Percentiles rank a stretch among this genome's conserved stretches.
Conservation (phyloP, 2,329 filamentous ascomycete genomes). For the Pseudopyricularia javanii region DNA sequence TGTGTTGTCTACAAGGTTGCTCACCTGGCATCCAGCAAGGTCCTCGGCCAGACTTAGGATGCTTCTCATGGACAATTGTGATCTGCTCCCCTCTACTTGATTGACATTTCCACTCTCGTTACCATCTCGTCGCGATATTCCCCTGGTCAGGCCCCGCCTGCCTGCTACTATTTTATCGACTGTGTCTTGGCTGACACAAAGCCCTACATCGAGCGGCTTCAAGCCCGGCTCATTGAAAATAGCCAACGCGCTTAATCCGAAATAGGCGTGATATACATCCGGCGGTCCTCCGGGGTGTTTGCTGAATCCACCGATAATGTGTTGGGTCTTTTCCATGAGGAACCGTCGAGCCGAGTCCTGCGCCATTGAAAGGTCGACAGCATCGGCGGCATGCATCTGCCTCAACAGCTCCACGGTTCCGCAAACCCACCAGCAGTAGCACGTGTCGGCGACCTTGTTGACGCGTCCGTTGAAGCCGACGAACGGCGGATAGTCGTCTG, state of each 20-base stretch:
- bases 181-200: slow-evolving; percentile 61
- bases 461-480: slow-evolving; percentile 81
- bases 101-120: not conserved
- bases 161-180: slow-evolving; percentile 35
- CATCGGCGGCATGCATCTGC: slow-evolving; percentile 38
- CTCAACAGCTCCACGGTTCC: slow-evolving; percentile 40
- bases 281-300: slow-evolving; percentile 57
- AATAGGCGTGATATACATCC: slow-evolving; percentile 78
- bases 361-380: slow-evolving; percentile 45
- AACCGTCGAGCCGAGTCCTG: slow-evolving; percentile 55
- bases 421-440: slow-evolving; percentile 87
- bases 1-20: not conserved
- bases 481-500: slow-evolving; percentile 22
- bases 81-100: too few relatives aligned
- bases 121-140: not conserved
- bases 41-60: not conserved
- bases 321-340: slow-evolving; percentile 75
- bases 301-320: slow-evolving; percentile 72
- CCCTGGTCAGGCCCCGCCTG: slow-evolving; percentile 22
- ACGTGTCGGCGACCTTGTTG: slow-evolving; percentile 90
- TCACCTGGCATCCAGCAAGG: not conserved
- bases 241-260: slow-evolving; percentile 71
- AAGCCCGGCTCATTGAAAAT: slow-evolving; percentile 60
- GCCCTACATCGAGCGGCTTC: slow-evolving; percentile 57
- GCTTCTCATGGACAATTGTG: not conserved